These are phyloP conservation scores for Conringia planisiliqua DNA, from an alignment of 345 rosid species.

Conservation along the genomic window DNA sequence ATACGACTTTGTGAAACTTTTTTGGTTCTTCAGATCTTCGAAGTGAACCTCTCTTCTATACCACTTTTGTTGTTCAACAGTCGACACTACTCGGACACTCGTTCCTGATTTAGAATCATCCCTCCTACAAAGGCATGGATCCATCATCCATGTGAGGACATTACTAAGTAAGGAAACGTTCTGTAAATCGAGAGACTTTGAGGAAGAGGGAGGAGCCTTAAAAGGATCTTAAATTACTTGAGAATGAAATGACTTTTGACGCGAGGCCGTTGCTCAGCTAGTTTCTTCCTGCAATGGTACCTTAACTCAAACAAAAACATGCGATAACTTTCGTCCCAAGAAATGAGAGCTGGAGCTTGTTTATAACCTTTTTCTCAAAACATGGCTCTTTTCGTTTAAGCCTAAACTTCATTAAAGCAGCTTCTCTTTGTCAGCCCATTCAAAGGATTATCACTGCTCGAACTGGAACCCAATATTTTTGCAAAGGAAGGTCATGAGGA, in stretches of 20 bases:
- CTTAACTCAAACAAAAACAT: constrained; percentile 42
- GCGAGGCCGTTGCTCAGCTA: constrained; percentile 65
- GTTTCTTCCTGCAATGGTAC: constrained; percentile 57
- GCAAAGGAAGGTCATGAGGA: constrained; percentile 46
- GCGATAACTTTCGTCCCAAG: background rate
- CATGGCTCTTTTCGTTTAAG: constrained; percentile 81
- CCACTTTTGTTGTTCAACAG: too few species aligned
- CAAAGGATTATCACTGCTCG: constrained; percentile 35
- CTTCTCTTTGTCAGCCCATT: constrained; percentile 50
- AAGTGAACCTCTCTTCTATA: too few species aligned
- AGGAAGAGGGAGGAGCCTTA: background rate
- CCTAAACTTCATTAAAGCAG: constrained; percentile 65
- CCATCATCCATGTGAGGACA: background rate
- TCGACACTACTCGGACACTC: constrained; percentile 39
- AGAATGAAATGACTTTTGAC: constrained; percentile 61
- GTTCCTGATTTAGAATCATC: constrained; percentile 31
- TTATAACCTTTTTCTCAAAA: constrained; percentile 61
- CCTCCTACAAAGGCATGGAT: constrained; percentile 30
- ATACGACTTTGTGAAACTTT: background rate
- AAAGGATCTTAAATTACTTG: constrained; percentile 33
- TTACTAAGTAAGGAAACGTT: background rate
- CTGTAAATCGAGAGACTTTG: background rate
- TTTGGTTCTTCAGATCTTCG: constrained; percentile 4
- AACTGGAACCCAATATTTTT: constrained; percentile 46
- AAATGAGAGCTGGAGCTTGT: constrained; percentile 7